These are phyloP conservation scores for Gentiana macrophylla DNA, from an alignment of 257 asterid genomes.

Conservation along the genomic window DNA sequence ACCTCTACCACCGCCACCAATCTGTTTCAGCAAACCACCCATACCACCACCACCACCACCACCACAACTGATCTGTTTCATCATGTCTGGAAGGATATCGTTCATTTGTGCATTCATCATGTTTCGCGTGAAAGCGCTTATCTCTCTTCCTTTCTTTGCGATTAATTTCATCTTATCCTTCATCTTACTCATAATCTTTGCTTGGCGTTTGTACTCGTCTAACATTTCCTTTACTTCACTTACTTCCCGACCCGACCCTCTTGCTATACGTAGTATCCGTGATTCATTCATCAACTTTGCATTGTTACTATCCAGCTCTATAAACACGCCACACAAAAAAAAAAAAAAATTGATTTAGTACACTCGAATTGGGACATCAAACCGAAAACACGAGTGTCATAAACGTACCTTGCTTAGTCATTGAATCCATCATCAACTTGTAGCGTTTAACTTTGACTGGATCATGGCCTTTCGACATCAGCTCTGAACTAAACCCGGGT, in stretches of 20 bases:
- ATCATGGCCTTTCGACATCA: conserved; percentile 88
- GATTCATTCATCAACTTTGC: conserved; percentile 80
- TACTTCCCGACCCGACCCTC: conserved; percentile 70
- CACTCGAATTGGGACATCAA: background rate
- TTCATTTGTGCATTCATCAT: conserved; percentile 88
- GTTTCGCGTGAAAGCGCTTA: conserved; percentile 65
- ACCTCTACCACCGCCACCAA: conserved; percentile 57
- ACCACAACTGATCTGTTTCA: conserved; percentile 85
- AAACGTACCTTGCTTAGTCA: conserved; percentile 79
- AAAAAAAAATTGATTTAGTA: background rate
- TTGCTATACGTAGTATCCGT: conserved; percentile 65
- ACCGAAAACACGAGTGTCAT: background rate
- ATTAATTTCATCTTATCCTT: conserved; percentile 65
- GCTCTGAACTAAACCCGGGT: conserved; percentile 81
- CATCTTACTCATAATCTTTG: conserved; percentile 88
- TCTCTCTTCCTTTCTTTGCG: conserved; percentile 94
- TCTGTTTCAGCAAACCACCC: too few relatives aligned
- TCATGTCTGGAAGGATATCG: conserved; percentile 81
- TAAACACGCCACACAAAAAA: conserved; percentile 3
- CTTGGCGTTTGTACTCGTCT: conserved; percentile 80
- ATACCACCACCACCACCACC: conserved; percentile 75
- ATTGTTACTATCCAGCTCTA: conserved; percentile 84
- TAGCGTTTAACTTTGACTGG: conserved; percentile 79
- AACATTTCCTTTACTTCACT: conserved; percentile 86
- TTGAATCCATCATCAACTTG: conserved; percentile 96